Evolutionary conservation across 495 filamentous ascomycete species (phyloP).

Genomic region (Neurospora sp.): DNA sequence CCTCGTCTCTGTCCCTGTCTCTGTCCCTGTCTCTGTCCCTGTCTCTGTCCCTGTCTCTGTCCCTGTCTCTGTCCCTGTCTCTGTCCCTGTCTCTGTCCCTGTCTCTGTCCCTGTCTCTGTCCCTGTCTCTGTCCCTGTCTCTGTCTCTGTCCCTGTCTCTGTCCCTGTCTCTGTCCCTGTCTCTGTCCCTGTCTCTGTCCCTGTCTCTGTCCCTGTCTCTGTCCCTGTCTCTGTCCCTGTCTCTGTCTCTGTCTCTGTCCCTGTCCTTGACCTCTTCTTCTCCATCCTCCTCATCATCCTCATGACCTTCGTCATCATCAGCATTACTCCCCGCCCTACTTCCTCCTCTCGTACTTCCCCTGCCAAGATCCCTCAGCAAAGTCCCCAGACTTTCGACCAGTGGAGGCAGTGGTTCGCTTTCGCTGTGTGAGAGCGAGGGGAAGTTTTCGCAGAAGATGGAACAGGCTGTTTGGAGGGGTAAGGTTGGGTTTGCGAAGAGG

Average conservation of each 20-base stretch:
- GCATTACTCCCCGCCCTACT: neutral
- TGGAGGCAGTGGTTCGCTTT: constrained; percentile 13
- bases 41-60: neutral
- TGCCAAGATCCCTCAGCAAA: constrained; percentile 11
- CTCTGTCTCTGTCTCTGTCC: neutral
- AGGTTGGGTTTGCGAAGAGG: constrained; percentile 6
- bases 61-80: neutral
- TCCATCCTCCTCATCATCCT: neutral
- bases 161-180: neutral
- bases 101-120: neutral
- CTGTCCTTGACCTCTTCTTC: neutral
- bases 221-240: no score
- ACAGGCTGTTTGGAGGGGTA: constrained; percentile 3
- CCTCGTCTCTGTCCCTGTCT: neutral
- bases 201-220: neutral
- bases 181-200: neutral
- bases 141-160: neutral
- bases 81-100: neutral
- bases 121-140: neutral
- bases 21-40: neutral
- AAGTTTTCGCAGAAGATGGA: constrained; percentile 12
- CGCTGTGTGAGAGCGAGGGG: constrained; percentile 1
- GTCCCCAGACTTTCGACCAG: constrained; percentile 14
- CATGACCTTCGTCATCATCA: neutral
- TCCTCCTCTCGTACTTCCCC: neutral